A percentile compares a stretch with the other conserved stretches of the same genome.
Evolutionary conservation across 176 grass and related monocot genomes (phyloP).

Genomic region (Elymus sibiricus): DNA sequence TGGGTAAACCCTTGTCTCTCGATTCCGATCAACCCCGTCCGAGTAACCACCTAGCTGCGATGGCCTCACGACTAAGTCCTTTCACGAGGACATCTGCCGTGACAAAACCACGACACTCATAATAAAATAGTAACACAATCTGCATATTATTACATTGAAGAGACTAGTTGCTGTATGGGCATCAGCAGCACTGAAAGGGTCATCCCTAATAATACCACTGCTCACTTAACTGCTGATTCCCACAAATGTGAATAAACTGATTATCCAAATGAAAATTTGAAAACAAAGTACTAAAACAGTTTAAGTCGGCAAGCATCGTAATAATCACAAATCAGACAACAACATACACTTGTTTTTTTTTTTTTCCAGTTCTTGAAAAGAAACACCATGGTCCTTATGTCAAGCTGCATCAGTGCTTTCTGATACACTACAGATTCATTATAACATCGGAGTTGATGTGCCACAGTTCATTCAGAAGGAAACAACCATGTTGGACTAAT

Average conservation of each 20-base stretch:
- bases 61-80: too few species aligned
- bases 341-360: neutral
- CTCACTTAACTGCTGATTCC: neutral
- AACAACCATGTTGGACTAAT: conserved; percentile 42
- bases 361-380: neutral
- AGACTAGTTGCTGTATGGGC: too few species aligned
- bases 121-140: too few species aligned
- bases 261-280: neutral
- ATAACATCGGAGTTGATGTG: neutral
- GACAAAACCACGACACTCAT: too few species aligned
- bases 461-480: conserved; percentile 18
- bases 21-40: too few species aligned
- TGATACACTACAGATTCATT: neutral
- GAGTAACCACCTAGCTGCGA: too few species aligned
- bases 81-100: too few species aligned
- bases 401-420: conserved; percentile 2
- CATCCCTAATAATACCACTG: neutral
- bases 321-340: neutral
- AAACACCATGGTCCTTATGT: neutral
- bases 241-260: neutral
- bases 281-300: neutral
- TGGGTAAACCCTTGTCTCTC: too few species aligned
- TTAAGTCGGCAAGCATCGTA: neutral
- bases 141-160: too few species aligned
- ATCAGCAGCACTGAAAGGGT: too few species aligned